Base-by-base conservation (phyloP, 1,284 basidiomycete genomes). In the Sanghuangporus baumii region DNA sequence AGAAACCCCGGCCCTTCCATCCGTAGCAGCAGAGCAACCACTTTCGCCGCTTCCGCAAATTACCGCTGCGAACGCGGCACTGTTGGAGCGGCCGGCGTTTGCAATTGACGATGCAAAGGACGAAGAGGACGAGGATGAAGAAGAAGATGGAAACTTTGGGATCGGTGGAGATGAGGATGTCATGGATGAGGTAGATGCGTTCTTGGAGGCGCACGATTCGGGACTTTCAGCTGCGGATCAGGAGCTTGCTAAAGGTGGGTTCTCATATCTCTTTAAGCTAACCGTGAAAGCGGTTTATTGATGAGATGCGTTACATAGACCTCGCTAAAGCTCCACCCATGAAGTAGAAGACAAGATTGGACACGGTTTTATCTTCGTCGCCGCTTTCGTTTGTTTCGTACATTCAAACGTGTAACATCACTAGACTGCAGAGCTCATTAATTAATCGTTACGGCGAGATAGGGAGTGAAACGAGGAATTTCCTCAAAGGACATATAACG, bases 141-240 rank as follows among this genome's bases (percentile, higher is more conserved):
- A 83, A 2, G 80, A 77, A 8, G 88, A 87, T 7, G 81, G 84
- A n/a, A 82, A 70, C 23, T 75, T 71, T 41, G 71, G 69, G 16
- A 72, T 81, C 36, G 78, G 71, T 14, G 83, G 77, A 37, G 82
- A 73, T 7, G 81, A 77, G 59, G 82, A 83, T 65, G 89, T 96
- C 57, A 85, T 96, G 85, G 92, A 95, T 68, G 94, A 96, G 80
- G 91, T 94, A 60, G 93, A 96, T 72, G 94, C 93, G 2, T 96
- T 96, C 81, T 78, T 96, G 59, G 93, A 96, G 71, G 94, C 87
- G 12, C 88, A 96, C 71, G 93, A 94, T 75, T 88, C 88, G 31
- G 93, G 93, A 2, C 77, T 96, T 59, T 88, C 89, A 20, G 91
- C 92, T 60, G 91, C 89, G 18, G 91, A 95, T 72, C 88, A 91